Base-by-base conservation (phyloP, 257 asterid species). In the Catharanthus roseus region DNA sequence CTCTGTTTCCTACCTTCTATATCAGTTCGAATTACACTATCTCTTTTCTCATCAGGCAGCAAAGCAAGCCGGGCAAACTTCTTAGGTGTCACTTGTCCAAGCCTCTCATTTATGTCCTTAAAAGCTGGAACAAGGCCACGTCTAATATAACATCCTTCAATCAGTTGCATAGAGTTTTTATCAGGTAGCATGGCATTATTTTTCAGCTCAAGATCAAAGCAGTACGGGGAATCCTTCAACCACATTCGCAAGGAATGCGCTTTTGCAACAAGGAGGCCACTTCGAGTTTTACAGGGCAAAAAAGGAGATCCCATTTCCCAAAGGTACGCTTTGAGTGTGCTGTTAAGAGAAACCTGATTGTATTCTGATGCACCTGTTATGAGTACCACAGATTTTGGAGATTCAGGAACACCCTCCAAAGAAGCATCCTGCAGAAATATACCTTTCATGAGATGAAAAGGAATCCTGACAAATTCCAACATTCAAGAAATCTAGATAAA, bases 261-360 rank as follows among this genome's bases (percentile, higher is more conserved):
- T 82, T 89, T 85, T 23, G 98, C 96, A 29, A 90, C 79, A 64
- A 93, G 93, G 73, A 90, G 53, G 24, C 98, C 98, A 6, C 72
- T 80, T 55, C 96, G 86, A 54, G 95, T 88, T 82, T 86, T 82
- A 75, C 96, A 87, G 58, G 96, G 99, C 65, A 90, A 74, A 79
- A 93, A 93, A 19, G 98, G 98, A 71, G 98, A 93, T 31, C 97
- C 97, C 96, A 90, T 93, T 74, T 93, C 98, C 98, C 98, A 93
- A 19, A 93, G 96, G 82, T 70, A 87, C 42, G 95, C 96, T 77
- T 89, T 93, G 54, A 93, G 78, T 23, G 96, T 89, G 84, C 86
- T 87, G 81, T 90, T 84, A 36, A 93, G 63, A 19, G 96, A 93
- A 65, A 93, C 89, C 56, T 80, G 77, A 84, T 93, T 90, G 89